Evolutionary conservation across 2,329 filamentous ascomycete genomes (phyloP), one percentile per base, ranked within the genome.

Genomic region (Eurotiales sp.): DNA sequence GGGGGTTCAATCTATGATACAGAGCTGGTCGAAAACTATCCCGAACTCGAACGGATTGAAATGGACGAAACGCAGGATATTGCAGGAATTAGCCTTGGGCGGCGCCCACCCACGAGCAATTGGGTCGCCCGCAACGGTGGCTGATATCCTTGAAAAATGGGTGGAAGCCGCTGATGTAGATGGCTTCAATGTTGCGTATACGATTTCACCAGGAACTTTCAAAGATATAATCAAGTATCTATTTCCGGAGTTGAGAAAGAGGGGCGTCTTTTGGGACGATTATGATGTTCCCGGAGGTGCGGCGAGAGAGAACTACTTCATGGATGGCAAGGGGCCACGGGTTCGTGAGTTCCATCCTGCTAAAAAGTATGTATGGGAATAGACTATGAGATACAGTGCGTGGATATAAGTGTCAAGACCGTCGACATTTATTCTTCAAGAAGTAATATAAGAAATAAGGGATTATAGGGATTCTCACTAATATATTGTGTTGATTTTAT

Each of bases 151-250:
- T 44, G 65, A 71, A 58, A 61, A 67, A 2, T 79, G 75, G 75
- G 59, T 77, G 8, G 59, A 63, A 2, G 74, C 66, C 44, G 71
- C 68, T 1, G 73, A 74, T 46, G 54, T 76, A 11, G 68, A 75
- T 59, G 67, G 69, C 7, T 71, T 74, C 59, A 69, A 70, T 58
- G 55, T 79, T 19, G 70, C 64, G 6, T 76, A 78, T 62, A 73
- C 77, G 12, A 76, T 74, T 1, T 78, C 73, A 5, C 76, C 77
- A 1, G 77, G 76, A 0, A 78, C 73, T 1, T 79, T 78, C 58
- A 75, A 78, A 59, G 77, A 79, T 47, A 69, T 79, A 8, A 72
- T 79, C 22, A 73, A 78, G 27, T 53, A 78, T 52, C 58, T 79
- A 23, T 64, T 78, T 30, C 76, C 76, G 0, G 77, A 79, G 58